A percentile compares a stretch with the other conserved stretches of the same genome.
Evolutionary conservation across 78 protist species (phyloP).

Genomic region (Blattamonas nauphoetae): DNA sequence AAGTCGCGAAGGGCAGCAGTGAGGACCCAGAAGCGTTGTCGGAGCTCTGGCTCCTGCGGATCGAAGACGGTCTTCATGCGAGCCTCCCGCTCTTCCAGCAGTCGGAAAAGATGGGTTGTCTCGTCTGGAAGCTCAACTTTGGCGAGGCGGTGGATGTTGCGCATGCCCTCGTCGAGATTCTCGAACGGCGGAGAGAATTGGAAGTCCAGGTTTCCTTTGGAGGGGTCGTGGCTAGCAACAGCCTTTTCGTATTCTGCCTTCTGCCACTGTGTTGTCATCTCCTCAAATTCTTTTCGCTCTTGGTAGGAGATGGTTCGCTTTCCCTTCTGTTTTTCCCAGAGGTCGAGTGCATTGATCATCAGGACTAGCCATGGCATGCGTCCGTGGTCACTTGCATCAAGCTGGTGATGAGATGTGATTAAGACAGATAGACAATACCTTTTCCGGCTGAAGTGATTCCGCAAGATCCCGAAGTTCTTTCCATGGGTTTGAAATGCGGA

Average conservation of each 20-base stretch:
- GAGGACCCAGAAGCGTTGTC: not conserved
- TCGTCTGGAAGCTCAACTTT: not conserved
- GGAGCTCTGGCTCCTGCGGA: not conserved
- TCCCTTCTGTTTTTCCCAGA: constrained; percentile 5
- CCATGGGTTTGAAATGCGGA: constrained; percentile 18
- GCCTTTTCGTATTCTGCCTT: no score
- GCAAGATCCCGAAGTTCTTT: not conserved
- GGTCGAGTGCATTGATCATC: not conserved
- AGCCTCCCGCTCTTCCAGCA: not conserved
- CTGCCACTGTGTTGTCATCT: no score
- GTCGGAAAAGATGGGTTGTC: not conserved
- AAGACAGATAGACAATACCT: not conserved
- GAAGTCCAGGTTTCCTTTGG: no score
- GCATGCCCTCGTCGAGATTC: not conserved
- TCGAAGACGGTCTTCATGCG: no score
- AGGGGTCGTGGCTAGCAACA: no score
- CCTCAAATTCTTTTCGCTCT: not conserved
- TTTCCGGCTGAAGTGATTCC: not conserved
- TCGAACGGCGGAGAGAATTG: no score
- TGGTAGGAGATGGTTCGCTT: not conserved
- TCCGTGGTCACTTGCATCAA: not conserved
- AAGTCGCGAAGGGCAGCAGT: not conserved
- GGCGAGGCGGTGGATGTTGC: not conserved
- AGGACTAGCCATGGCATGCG: constrained; percentile 37
- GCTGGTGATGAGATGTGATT: not conserved